Base-by-base conservation (phyloP, 1,284 basidiomycete species). In the Peniophora sp. region DNA sequence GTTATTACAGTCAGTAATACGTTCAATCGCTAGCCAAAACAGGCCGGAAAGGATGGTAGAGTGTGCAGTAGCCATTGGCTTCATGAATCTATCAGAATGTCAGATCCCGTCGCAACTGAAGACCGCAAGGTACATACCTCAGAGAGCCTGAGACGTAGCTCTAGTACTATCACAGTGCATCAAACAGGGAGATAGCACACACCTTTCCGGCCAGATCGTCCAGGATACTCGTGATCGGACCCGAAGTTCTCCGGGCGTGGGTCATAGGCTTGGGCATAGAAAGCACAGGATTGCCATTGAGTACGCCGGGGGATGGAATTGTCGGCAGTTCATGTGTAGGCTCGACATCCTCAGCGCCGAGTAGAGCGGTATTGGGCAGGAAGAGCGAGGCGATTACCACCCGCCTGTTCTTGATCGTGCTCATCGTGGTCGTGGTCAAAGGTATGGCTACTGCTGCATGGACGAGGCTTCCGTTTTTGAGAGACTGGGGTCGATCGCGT, bases 381-480 rank as follows among this genome's bases (percentile, higher is more conserved):
- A 89, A 89, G 51, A 90, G 79, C 18, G 85, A 83, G 12, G 87
- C 87, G 63, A 90, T 83, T 62, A 90, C 71, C 49, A 86, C 73
- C 32, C 87, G 72, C 62, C 86, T 83, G 64, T 81, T 79, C 53
- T 81, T 72, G 55, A 85, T 75, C 53, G 82, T 73, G 61, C 64
- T 76, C 84, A 86, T 85, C 27, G 27, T 32, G 27, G 27, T 32
- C 27, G 27, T 32, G 27, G 27, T 32, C 27, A 32, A 12, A 32
- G 27, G n/a, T n/a, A n/a, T n/a, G n/a, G n/a, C n/a, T n/a, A n/a
- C n/a, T n/a, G n/a, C 12, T 12, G 27, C 27, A 12, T 32, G 5
- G 6, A 12, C 27, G 5, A 5, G 27, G 5, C 12, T 32, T 6
- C 27, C 27, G 27, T 12, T 32, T 32, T 32, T 32, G 27, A 32